Evolutionary conservation across 2,329 filamentous ascomycete genomes (phyloP), one percentile per base, ranked within the genome.

Genomic region (Ophiostoma sp.): DNA sequence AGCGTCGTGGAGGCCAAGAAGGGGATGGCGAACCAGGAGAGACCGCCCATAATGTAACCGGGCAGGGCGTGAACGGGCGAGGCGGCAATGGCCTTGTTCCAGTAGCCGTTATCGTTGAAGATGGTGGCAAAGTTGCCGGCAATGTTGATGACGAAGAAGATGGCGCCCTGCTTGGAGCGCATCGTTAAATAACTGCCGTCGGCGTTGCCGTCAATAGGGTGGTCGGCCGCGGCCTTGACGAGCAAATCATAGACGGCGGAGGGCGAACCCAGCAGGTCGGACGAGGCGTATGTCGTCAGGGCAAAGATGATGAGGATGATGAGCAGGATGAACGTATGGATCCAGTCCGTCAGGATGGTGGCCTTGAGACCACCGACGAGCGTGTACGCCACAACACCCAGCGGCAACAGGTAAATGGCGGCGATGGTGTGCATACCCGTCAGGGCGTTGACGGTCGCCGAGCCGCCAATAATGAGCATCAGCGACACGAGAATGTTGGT

Each of bases 41-140:
- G 86, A 28, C 95, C 94, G 5, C 94, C 94, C 75, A 95, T 88
- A 72, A 97, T 91, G 79, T 97, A 97, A 22, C 94, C 94, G 0
- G 94, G 94, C 2, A 98, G 88, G 0, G 94, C 95, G 75, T 95
- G 90, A 0, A 95, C 92, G 0, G 94, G 94, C 28, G 90, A 92
- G 0, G 95, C 94, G 7, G 95, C 93, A 78, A 97, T 97, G 19
- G 94, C 94, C 82, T 97, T 97, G 86, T 97, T 96, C 83, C 94
- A 97, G 84, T 97, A 97, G 19, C 92, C 91, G 76, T 95, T 95
- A 79, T 97, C 94, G 61, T 94, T 86, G 84, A 97, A 97, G 3
- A 97, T 93, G 0, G 92, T 94, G 74, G 87, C 91, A 74, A 95
- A 96, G 82, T 95, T 95, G 36, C 76, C 76, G 15, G 72, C 91